phyloP scores from a whole-genome alignment of 1,139 yeast genomes.

The Wickerhamiella infanticola region DNA sequence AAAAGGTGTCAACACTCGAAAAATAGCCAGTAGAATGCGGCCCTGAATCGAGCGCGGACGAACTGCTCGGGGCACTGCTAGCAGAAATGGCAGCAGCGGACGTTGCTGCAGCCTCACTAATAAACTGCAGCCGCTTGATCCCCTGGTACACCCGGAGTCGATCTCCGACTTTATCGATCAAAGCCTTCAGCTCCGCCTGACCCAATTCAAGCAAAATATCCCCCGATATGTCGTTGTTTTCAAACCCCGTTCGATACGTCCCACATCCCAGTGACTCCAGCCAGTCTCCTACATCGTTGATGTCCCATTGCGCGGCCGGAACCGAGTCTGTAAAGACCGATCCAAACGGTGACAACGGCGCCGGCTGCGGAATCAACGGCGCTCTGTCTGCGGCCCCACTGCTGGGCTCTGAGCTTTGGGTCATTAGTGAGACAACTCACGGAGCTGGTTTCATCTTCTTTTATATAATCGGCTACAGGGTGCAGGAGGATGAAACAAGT shows the following conservation, averaged over 20 bases:
- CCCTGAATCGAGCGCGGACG: conserved; percentile 11
- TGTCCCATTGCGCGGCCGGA: conserved; percentile 17
- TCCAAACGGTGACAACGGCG: conserved; percentile 8
- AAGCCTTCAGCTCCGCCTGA: conserved; percentile 47
- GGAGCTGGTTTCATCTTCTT: background rate
- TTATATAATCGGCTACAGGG: conserved; percentile 2
- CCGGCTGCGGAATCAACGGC: conserved; percentile 7
- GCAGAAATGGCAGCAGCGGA: conserved; percentile 7
- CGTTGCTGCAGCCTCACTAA: conserved; percentile 5
- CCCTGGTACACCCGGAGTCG: conserved; percentile 50
- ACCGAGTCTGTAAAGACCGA: conserved; percentile 5
- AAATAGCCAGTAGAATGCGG: background rate
- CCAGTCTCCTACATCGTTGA: conserved; percentile 24
- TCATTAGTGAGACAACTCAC: too few relatives aligned
- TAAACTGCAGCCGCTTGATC: conserved; percentile 18
- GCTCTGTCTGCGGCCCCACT: background rate
- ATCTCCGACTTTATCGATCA: conserved; percentile 68
- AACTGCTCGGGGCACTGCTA: too few relatives aligned
- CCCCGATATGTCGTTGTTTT: conserved; percentile 38
- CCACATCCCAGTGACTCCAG: conserved; percentile 23
- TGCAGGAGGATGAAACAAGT: too few relatives aligned
- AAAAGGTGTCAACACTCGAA: conserved; percentile 1
- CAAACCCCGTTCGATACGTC: conserved; percentile 19
- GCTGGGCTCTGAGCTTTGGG: background rate
- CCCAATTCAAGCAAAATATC: conserved; percentile 54